These are phyloP conservation scores for Xylaria castorea DNA, from an alignment of 495 filamentous ascomycete species.

Conservation along the genomic window DNA sequence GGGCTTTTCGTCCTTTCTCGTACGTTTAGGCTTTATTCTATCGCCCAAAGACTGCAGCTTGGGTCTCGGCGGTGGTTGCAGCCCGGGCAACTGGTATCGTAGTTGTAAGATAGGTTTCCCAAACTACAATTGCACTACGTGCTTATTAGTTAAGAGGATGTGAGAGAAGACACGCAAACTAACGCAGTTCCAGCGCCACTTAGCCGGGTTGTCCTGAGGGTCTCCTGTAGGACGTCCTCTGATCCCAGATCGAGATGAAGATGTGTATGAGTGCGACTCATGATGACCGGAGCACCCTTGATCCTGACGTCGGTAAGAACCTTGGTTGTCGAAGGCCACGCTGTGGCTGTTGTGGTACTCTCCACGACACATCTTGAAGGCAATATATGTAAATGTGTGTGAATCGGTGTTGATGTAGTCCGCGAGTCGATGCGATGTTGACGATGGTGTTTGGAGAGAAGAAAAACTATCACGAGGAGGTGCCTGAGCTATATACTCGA, in stretches of 20 bases:
- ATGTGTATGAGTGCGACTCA: not conserved
- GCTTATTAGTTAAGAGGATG: slow-evolving; percentile 9
- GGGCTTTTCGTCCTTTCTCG: not conserved
- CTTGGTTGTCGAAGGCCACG: not conserved
- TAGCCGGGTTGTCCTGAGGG: not conserved
- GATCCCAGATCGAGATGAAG: not conserved
- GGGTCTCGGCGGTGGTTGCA: not conserved
- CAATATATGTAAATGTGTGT: not conserved
- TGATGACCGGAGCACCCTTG: not conserved
- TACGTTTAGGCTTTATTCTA: not conserved
- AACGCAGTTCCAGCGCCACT: slow-evolving; percentile 24
- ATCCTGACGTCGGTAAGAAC: not conserved
- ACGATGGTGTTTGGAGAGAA: not conserved
- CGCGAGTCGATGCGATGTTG: not conserved
- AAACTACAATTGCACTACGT: not conserved
- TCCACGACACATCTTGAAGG: not conserved
- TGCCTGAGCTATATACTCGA: not conserved
- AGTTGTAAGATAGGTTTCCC: slow-evolving; percentile 6
- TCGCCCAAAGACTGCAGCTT: not conserved
- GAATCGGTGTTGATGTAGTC: not conserved
- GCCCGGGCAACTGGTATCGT: not conserved
- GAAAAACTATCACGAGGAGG: not conserved
- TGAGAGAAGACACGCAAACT: not conserved
- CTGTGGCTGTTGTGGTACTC: not conserved
- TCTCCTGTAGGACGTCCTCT: not conserved